Percentiles rank a stretch among this genome's conserved stretches.
Evolutionary conservation across 352 stramenopile species (phyloP).

Genomic region (Globisporangium takayamanum): DNA sequence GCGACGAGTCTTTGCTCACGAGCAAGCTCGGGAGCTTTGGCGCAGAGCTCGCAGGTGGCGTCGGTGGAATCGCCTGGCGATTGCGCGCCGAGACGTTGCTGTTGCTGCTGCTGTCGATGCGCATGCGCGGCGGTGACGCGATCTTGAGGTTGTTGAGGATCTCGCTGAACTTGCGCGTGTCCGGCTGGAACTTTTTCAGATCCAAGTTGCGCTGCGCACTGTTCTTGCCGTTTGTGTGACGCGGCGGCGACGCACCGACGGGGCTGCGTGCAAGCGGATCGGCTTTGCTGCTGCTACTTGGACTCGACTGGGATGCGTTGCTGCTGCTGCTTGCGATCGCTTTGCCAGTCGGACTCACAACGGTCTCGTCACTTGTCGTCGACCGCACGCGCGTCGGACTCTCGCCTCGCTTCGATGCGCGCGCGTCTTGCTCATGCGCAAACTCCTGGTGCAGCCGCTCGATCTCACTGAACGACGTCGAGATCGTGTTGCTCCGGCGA

Average conservation of each 20-base stretch:
- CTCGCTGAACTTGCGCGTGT: conserved; percentile 70
- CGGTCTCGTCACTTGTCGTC: conserved; percentile 2
- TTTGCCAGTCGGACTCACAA: conserved; percentile 3
- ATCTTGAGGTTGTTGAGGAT: conserved; percentile 71
- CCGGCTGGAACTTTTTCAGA: conserved; percentile 67
- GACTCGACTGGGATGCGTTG: neutral
- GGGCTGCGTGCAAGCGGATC: conserved; percentile 7
- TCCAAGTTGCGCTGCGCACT: conserved; percentile 36
- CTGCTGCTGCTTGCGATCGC: neutral
- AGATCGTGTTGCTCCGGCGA: conserved; percentile 32
- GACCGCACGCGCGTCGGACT: conserved; percentile 2
- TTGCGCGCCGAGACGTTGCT: conserved; percentile 4
- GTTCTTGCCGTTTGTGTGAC: conserved; percentile 4
- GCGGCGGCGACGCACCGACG: conserved; percentile 4
- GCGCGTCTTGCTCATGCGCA: conserved; percentile 17
- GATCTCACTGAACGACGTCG: conserved; percentile 24
- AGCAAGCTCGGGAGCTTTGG: conserved; percentile 12
- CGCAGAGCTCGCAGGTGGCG: conserved; percentile 18
- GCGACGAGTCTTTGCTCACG: conserved; percentile 9
- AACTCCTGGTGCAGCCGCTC: conserved; percentile 29
- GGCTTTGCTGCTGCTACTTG: conserved; percentile 3
- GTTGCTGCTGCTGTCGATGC: neutral
- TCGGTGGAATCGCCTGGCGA: conserved; percentile 17
- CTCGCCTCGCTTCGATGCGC: neutral
- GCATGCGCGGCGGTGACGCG: conserved; percentile 29